These are phyloP conservation scores for Pleomassaria siparia DNA, from an alignment of 2,329 filamentous ascomycete species.

Conservation along the genomic window DNA sequence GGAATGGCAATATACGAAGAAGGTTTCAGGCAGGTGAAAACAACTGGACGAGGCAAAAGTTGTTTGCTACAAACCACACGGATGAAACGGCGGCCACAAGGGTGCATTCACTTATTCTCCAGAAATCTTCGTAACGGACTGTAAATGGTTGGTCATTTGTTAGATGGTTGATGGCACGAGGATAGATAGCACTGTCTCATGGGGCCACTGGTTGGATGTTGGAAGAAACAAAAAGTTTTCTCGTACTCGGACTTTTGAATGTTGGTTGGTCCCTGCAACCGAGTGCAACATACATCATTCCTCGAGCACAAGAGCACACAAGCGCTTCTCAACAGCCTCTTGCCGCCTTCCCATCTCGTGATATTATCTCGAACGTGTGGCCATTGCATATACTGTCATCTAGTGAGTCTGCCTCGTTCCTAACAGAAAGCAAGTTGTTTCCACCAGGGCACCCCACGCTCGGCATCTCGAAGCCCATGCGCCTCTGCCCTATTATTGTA, in stretches of 20 bases:
- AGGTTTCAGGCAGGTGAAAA: no score
- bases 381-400: neutral
- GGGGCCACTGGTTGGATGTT: neutral
- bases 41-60: no score
- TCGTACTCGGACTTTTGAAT: neutral
- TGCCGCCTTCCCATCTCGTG: neutral
- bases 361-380: neutral
- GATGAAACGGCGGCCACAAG: no score
- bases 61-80: no score
- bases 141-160: no score
- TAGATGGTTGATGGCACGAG: conserved; percentile 38
- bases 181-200: conserved; percentile 9
- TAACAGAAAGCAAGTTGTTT: neutral
- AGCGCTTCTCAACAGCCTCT: neutral
- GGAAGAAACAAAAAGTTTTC: neutral
- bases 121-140: no score
- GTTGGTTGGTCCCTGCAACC: neutral
- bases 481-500: no score
- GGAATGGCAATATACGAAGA: no score
- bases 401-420: neutral
- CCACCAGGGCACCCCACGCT: neutral
- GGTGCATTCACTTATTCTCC: no score
- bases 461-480: no score
- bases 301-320: neutral
- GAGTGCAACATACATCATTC: neutral